Conservation (phyloP, 441 rosid genomes). For the Gossypium trilobum region DNA sequence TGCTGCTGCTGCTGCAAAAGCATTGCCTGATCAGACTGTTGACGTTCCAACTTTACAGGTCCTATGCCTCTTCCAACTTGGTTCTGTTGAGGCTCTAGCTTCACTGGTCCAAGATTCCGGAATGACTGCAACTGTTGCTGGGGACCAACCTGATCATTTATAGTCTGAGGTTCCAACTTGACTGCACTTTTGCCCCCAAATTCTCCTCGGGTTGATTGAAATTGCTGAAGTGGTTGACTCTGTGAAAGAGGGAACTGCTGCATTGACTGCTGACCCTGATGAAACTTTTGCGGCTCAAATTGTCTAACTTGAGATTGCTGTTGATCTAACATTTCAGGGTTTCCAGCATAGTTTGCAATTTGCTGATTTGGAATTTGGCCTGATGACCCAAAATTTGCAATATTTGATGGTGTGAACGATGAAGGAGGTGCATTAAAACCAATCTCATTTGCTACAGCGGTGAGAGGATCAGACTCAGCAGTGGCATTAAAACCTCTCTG, state of each 20-base stretch:
- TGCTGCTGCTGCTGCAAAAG: constrained; percentile 29
- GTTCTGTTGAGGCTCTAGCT: constrained; percentile 28
- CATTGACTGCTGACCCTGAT: constrained; percentile 25
- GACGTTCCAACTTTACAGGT: constrained; percentile 28
- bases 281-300: constrained; percentile 26
- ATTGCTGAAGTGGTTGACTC: constrained; percentile 21
- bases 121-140: constrained; percentile 28
- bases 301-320: constrained; percentile 23
- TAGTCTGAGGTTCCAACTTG: constrained; percentile 30
- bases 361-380: constrained; percentile 27
- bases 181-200: constrained; percentile 19
- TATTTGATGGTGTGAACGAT: constrained; percentile 19
- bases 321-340: constrained; percentile 16
- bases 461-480: constrained; percentile 24
- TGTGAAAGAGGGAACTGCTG: constrained; percentile 27
- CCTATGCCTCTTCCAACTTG: constrained; percentile 23
- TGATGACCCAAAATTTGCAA: constrained; percentile 24
- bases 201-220: constrained; percentile 25
- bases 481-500: constrained; percentile 18
- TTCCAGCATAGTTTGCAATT: constrained; percentile 23
- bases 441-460: constrained; percentile 24
- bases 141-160: constrained; percentile 23
- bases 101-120: constrained; percentile 24
- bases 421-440: constrained; percentile 18
- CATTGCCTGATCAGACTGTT: constrained; percentile 27